phyloP scores from a whole-genome alignment of 106 monocot species.

The Dioscorea dumetorum region DNA sequence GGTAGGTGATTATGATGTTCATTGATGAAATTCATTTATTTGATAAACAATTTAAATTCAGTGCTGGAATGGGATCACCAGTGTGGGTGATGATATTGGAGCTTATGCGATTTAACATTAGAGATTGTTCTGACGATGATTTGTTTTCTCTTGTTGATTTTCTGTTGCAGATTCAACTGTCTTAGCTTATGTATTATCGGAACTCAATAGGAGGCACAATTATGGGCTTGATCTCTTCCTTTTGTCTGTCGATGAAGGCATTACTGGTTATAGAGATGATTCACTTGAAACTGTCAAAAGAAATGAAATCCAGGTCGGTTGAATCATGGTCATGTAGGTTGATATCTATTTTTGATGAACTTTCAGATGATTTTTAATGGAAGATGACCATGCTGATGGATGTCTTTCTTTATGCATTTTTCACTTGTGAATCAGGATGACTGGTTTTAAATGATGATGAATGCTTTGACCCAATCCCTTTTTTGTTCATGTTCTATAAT shows the following conservation, averaged over 20 bases:
- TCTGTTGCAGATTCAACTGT: conserved; percentile 92
- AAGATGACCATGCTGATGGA: no score
- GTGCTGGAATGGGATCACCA: no score
- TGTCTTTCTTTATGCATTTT: no score
- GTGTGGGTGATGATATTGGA: no score
- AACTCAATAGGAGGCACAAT: conserved; percentile 62
- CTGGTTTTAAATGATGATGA: no score
- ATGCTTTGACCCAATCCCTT: no score
- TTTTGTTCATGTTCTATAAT: no score
- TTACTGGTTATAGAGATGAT: conserved; percentile 96
- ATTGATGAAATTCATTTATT: conserved; percentile 1
- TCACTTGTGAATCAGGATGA: no score
- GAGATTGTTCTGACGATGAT: no score
- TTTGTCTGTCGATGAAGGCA: conserved; percentile 96
- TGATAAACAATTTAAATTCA: no score
- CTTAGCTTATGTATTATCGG: conserved; percentile 93
- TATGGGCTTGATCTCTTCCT: conserved; percentile 94
- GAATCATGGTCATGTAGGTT: neutral
- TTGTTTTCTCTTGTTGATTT: neutral
- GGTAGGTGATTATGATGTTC: conserved; percentile 25
- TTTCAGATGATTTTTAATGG: no score
- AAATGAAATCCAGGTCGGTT: conserved; percentile 89
- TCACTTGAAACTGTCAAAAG: conserved; percentile 99
- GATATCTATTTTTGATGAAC: neutral
- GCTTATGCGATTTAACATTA: no score